Evolutionary conservation across 129 eudicot species (phyloP).

Genomic region (Artemisia tridentata): DNA sequence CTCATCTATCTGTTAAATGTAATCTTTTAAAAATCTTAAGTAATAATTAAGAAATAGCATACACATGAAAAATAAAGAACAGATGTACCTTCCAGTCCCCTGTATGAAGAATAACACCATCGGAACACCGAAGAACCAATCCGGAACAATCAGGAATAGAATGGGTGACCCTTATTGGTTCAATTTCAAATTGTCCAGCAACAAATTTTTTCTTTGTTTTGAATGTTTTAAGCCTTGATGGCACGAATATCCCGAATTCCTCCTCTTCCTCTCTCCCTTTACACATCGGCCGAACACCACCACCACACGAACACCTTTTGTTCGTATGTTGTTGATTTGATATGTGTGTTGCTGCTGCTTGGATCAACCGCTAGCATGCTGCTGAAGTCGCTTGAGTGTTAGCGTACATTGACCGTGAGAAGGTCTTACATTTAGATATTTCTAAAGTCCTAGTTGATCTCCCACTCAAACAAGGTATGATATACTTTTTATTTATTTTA

Average conservation of each 20-base stretch:
- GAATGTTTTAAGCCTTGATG: slow-evolving; percentile 89
- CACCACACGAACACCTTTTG: too few species aligned
- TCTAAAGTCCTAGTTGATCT: too few species aligned
- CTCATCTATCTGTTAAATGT: slow-evolving; percentile 73
- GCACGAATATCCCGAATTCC: slow-evolving; percentile 94
- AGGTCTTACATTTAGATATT: too few species aligned
- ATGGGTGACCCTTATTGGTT: slow-evolving; percentile 95
- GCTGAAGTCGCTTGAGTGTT: too few species aligned
- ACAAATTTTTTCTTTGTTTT: slow-evolving; percentile 63
- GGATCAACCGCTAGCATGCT: too few species aligned
- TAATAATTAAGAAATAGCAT: neutral
- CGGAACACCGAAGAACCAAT: slow-evolving; percentile 92
- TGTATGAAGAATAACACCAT: slow-evolving; percentile 90
- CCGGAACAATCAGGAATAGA: slow-evolving; percentile 99
- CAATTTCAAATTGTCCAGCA: slow-evolving; percentile 97
- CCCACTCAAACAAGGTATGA: too few species aligned
- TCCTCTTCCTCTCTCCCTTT: neutral
- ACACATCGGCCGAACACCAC: too few species aligned
- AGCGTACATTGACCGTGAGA: too few species aligned
- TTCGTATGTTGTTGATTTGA: too few species aligned
- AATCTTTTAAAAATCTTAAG: neutral
- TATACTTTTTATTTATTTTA: too few species aligned
- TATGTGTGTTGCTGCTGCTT: too few species aligned
- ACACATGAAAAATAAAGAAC: slow-evolving; percentile 2
- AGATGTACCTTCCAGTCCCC: slow-evolving; percentile 95